These are phyloP conservation scores for Strombidium stylifer DNA, from an alignment of 73 alveolate species.

Conservation along the genomic window DNA sequence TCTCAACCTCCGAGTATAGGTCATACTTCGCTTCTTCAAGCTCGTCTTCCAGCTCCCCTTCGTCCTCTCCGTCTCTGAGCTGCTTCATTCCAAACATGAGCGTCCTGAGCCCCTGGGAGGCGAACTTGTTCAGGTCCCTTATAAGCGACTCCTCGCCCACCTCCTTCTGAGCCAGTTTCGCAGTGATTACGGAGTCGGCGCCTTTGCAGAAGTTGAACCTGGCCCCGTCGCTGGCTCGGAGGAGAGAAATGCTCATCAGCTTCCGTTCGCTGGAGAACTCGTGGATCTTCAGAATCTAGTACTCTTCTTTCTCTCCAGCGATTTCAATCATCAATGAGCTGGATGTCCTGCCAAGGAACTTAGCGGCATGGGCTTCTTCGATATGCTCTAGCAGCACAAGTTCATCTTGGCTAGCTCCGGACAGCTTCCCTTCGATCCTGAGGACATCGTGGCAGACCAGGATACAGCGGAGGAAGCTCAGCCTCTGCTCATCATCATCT, in stretches of 20 bases:
- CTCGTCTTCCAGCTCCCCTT: no score
- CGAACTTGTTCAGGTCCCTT: not conserved
- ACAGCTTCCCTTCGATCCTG: not conserved
- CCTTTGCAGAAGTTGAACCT: no score
- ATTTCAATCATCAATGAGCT: not conserved
- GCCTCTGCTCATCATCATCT: not conserved
- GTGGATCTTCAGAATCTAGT: constrained; percentile 49
- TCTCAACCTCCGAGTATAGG: not conserved
- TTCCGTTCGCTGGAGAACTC: constrained; percentile 79
- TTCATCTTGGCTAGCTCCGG: constrained; percentile 29
- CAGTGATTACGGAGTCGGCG: no score
- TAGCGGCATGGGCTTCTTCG: not conserved
- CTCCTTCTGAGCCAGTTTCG: no score
- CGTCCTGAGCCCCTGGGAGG: constrained; percentile 24
- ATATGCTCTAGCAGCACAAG: not conserved
- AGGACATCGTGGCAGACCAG: constrained; percentile 27
- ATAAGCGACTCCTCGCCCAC: no score
- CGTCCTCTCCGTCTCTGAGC: not conserved
- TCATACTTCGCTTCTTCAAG: not conserved
- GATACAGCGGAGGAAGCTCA: constrained; percentile 15
- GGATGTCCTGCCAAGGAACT: not conserved
- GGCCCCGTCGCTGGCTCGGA: no score
- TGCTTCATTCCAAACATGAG: constrained; percentile 5
- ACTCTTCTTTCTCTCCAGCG: constrained; percentile 29
- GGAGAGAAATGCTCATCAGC: constrained; percentile 80